These are phyloP conservation scores for Aspergillus texensis DNA, from an alignment of 2,329 filamentous ascomycete species.

Conservation along the genomic window DNA sequence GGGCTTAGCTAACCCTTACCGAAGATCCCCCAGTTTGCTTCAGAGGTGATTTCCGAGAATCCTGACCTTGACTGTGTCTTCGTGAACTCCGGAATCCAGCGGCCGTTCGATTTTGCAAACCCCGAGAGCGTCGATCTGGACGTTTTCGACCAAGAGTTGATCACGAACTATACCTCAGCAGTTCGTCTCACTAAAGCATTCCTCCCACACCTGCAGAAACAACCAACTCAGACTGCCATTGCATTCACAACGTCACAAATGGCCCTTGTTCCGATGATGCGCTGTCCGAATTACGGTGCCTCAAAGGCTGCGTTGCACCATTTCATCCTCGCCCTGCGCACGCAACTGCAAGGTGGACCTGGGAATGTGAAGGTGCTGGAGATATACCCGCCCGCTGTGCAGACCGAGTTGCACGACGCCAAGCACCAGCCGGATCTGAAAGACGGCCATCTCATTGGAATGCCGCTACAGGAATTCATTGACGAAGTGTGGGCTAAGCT, in stretches of 20 bases:
- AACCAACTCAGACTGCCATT: slow-evolving; percentile 46
- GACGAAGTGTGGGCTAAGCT: slow-evolving; percentile 53
- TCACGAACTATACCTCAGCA: slow-evolving; percentile 55
- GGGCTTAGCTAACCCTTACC: too few relatives aligned
- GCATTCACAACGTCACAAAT: slow-evolving; percentile 55
- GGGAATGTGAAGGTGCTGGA: slow-evolving; percentile 58
- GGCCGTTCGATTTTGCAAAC: slow-evolving; percentile 52
- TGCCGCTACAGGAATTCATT: slow-evolving; percentile 57
- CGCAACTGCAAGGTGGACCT: slow-evolving; percentile 47
- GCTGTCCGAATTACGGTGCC: slow-evolving; percentile 57
- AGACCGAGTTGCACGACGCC: slow-evolving; percentile 59
- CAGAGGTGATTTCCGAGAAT: slow-evolving; percentile 43
- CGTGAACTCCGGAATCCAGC: slow-evolving; percentile 58
- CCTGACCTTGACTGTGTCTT: slow-evolving; percentile 57
- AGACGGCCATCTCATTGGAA: slow-evolving; percentile 53
- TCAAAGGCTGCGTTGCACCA: slow-evolving; percentile 60
- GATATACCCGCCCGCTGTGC: slow-evolving; percentile 58
- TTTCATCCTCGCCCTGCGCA: slow-evolving; percentile 54
- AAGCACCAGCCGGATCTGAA: slow-evolving; percentile 59
- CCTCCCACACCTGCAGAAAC: slow-evolving; percentile 52
- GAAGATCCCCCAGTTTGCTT: slow-evolving; percentile 23
- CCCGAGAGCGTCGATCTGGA: slow-evolving; percentile 51
- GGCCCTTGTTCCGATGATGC: slow-evolving; percentile 52
- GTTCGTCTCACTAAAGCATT: slow-evolving; percentile 55
- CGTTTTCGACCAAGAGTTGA: slow-evolving; percentile 48